Evolutionary conservation across 108 stramenopile genomes (phyloP).

Genomic region (Nitzschia sp.): DNA sequence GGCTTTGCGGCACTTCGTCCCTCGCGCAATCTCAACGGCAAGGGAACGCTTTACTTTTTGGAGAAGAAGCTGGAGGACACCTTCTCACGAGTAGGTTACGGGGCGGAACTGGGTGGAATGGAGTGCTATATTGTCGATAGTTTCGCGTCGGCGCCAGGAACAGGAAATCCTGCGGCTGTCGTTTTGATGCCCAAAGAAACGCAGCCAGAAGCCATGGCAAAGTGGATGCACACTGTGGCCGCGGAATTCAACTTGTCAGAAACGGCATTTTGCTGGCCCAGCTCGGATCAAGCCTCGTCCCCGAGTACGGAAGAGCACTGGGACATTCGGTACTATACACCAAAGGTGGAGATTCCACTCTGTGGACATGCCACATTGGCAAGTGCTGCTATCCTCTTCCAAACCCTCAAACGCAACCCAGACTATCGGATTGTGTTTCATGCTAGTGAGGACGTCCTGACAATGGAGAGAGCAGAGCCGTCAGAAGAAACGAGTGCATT

Average conservation of each 20-base stretch:
- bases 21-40: conserved; percentile 71
- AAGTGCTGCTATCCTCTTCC: conserved; percentile 59
- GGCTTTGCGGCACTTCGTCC: conserved; percentile 80
- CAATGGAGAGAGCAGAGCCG: conserved; percentile 21
- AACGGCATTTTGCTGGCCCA: conserved; percentile 87
- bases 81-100: not conserved
- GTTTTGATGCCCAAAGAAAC: conserved; percentile 63
- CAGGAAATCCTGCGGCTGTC: conserved; percentile 96
- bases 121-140: conserved; percentile 76
- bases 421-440: conserved; percentile 48
- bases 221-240: conserved; percentile 93
- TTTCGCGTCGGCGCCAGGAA: conserved; percentile 55
- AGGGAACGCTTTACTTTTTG: not conserved
- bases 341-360: conserved; percentile 82
- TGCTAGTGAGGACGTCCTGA: conserved; percentile 51
- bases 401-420: conserved; percentile 18
- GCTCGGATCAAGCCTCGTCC: conserved; percentile 8
- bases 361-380: conserved; percentile 93
- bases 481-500: not conserved
- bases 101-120: conserved; percentile 39
- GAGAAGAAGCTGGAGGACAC: not conserved
- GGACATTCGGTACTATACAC: conserved; percentile 77
- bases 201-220: conserved; percentile 24
- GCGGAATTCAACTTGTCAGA: conserved; percentile 93
- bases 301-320: conserved; percentile 40